Conservation (phyloP, 129 eudicot species). For the Oenanthe sinensis region DNA sequence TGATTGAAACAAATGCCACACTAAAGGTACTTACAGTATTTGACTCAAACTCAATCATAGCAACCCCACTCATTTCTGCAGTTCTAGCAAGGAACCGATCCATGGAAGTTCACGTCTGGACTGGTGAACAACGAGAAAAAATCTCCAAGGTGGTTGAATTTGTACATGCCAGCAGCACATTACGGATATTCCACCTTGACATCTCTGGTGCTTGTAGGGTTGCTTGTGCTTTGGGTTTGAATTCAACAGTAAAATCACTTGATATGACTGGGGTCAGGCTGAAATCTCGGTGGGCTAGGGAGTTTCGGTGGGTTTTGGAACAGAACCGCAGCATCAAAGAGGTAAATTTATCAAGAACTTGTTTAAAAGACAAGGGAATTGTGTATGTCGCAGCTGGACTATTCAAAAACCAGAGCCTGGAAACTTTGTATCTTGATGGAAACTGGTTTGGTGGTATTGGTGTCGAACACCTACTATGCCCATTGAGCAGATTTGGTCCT, state of each 20-base stretch:
- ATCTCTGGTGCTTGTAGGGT: slow-evolving; percentile 63
- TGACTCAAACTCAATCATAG: slow-evolving; percentile 52
- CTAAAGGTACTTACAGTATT: slow-evolving; percentile 60
- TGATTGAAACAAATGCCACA: slow-evolving; percentile 75
- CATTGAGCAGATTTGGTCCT: slow-evolving; percentile 65
- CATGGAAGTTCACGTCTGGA: slow-evolving; percentile 79
- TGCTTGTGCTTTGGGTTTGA: slow-evolving; percentile 66
- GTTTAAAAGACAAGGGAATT: slow-evolving; percentile 70
- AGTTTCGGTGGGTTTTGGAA: slow-evolving; percentile 78
- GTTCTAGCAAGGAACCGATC: slow-evolving; percentile 79
- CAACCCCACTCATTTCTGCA: slow-evolving; percentile 78
- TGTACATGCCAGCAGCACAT: slow-evolving; percentile 51
- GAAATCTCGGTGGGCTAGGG: slow-evolving; percentile 78
- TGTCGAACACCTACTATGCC: slow-evolving; percentile 78
- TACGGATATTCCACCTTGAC: slow-evolving; percentile 49
- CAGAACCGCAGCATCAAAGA: slow-evolving; percentile 67
- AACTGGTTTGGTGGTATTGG: slow-evolving; percentile 67
- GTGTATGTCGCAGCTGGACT: slow-evolving; percentile 87
- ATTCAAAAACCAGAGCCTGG: slow-evolving; percentile 56
- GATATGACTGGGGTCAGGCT: slow-evolving; percentile 74
- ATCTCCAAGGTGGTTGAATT: slow-evolving; percentile 67
- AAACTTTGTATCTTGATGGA: slow-evolving; percentile 49
- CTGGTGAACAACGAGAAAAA: slow-evolving; percentile 31
- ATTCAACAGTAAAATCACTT: slow-evolving; percentile 60
- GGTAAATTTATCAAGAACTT: slow-evolving; percentile 57